Base-by-base conservation (phyloP, 2,329 filamentous ascomycete genomes). In the Amauroascus verrucosus region DNA sequence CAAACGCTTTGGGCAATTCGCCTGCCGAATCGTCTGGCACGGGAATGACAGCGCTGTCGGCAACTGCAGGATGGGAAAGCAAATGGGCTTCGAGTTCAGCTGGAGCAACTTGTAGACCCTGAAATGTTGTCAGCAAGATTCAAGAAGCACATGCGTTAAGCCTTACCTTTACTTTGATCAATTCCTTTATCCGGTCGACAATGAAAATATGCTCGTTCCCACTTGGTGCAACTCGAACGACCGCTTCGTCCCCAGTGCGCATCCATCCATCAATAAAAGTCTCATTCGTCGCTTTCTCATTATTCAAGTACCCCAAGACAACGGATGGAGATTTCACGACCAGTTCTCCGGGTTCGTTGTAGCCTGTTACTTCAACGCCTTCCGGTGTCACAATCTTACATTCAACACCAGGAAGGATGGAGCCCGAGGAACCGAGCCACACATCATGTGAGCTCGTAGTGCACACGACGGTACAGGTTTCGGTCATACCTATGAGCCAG, bases 161-260 rank as follows among this genome's bases (percentile, higher is more conserved):
- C 63, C 67, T 18, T 70, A 84, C 83, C 75, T 87, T 87, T 63
- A 87, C 84, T 66, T 88, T 88, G 69, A 88, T 88, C 49, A 88
- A 72, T 63, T 88, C 82, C 71, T 86, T 86, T 62, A 86, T 84
- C 4, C 90, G 81, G 65, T 95, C 90, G 1, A 89, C 85, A 55
- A 96, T 84, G 65, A 88, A 84, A 47, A 95, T 66, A 63, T 96
- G 90, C 67, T 95, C 88, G 58, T 83, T 73, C 2, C 87, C 88
- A 1, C 75, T 72, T 0, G 80, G 76, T 6, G 80, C 74, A 62
- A 79, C 77, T 1, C 78, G 76, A 9, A 94, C 72, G 2, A 91
- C 73, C 0, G 85, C 88, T 65, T 94, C 87, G 62, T 96, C 90
- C 5, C 90, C 90, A 0, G 90, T 95, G 38, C 79, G 80, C 76